Evolutionary conservation across 169 alveolate genomes (phyloP).

Genomic region (Eimeria tenella): DNA sequence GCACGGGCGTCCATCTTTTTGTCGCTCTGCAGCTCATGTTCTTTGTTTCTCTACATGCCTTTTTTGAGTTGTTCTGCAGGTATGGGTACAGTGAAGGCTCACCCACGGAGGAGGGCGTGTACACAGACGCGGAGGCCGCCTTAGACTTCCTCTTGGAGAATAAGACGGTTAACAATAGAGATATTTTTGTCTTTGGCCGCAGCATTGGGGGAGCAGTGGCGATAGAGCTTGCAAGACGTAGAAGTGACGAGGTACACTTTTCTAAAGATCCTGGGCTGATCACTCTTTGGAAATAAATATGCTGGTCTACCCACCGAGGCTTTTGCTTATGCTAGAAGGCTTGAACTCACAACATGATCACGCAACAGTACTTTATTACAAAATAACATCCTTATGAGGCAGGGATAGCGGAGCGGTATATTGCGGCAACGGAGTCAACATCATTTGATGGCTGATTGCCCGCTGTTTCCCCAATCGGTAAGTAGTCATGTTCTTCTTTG

Average conservation of each 20-base stretch:
- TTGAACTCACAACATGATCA: no score
- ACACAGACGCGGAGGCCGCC: constrained; percentile 77
- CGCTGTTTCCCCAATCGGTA: no score
- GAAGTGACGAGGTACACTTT: constrained; percentile 55
- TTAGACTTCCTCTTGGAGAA: constrained; percentile 35
- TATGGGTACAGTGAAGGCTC: constrained; percentile 79
- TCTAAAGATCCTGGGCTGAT: no score
- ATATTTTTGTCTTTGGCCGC: constrained; percentile 85
- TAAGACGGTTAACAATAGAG: constrained; percentile 68
- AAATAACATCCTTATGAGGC: no score
- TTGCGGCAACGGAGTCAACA: no score
- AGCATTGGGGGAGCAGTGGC: constrained; percentile 90
- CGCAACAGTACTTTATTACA: no score
- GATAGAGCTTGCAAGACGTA: constrained; percentile 80
- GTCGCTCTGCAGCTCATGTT: not conserved
- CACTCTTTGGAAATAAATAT: no score
- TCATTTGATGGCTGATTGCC: no score
- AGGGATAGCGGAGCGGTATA: no score
- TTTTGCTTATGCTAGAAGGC: no score
- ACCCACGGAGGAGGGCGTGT: constrained; percentile 80
- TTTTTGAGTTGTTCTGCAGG: constrained; percentile 26
- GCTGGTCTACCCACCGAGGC: no score
- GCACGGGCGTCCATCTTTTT: not conserved
- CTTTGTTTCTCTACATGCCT: not conserved
- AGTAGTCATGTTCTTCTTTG: no score